These are phyloP conservation scores for Gossypium mustelinum DNA, from an alignment of 345 rosid genomes.

Conservation along the genomic window DNA sequence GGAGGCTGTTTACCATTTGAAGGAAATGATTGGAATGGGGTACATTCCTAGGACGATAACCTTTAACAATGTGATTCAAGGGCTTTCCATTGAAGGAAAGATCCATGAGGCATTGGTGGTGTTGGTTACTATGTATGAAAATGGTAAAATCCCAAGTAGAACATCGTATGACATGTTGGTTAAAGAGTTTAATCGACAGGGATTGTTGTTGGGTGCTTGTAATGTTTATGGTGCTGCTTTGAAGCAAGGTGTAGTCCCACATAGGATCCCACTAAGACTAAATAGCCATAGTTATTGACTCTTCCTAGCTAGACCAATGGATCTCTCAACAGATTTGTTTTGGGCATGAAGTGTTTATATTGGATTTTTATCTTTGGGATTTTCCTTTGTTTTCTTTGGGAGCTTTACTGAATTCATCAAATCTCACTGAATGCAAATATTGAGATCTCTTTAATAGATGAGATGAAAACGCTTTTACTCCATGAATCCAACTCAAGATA, in stretches of 20 bases:
- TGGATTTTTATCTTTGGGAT: too few relatives aligned
- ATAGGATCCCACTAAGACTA: conserved; percentile 23
- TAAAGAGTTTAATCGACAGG: conserved; percentile 40
- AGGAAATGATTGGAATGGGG: conserved; percentile 32
- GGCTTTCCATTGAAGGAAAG: conserved; percentile 36
- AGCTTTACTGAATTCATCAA: too few relatives aligned
- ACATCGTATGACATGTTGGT: conserved; percentile 37
- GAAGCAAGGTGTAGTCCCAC: conserved; percentile 45
- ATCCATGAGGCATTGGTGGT: conserved; percentile 38
- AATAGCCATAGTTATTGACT: neutral
- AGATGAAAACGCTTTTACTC: too few relatives aligned
- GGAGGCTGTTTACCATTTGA: conserved; percentile 33
- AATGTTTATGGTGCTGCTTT: conserved; percentile 49
- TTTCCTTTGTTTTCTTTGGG: too few relatives aligned
- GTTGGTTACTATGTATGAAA: conserved; percentile 34
- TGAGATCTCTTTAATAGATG: too few relatives aligned
- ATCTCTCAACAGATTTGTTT: too few relatives aligned
- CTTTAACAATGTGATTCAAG: conserved; percentile 36
- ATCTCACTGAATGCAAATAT: too few relatives aligned
- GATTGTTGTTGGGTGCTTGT: conserved; percentile 27
- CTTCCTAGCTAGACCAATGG: neutral
- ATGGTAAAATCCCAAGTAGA: conserved; percentile 29
- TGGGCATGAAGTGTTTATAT: too few relatives aligned
- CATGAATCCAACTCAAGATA: too few relatives aligned
- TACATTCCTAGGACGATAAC: conserved; percentile 34